Conservation (phyloP, 176 grass and related monocot genomes). For the Secale cereale region DNA sequence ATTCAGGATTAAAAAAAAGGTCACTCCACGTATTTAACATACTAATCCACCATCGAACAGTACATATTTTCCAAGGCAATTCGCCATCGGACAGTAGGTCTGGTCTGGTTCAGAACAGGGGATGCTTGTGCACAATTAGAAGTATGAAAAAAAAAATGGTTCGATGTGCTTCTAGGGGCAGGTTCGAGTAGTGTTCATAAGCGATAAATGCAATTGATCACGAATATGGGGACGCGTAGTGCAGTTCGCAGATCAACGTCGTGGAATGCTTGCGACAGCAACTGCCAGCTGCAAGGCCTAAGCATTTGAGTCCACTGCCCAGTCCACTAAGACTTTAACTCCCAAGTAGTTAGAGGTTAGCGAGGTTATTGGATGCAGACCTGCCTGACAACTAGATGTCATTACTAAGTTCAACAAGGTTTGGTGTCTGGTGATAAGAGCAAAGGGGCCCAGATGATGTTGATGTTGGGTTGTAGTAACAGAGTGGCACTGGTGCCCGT, state of each 20-base stretch:
- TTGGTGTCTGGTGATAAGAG: not conserved
- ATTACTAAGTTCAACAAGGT: not conserved
- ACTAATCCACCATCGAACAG: too few species aligned
- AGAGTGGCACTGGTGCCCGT: not conserved
- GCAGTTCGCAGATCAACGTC: not conserved
- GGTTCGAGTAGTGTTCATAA: not conserved
- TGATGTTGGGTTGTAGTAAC: not conserved
- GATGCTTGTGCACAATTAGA: not conserved
- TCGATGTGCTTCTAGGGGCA: not conserved
- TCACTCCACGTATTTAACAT: too few species aligned
- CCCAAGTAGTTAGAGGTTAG: not conserved
- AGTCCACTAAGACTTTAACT: not conserved
- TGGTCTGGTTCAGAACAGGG: too few species aligned
- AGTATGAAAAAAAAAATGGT: not conserved
- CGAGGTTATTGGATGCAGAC: not conserved
- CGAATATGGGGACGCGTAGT: not conserved
- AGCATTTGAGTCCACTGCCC: not conserved
- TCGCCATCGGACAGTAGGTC: too few species aligned
- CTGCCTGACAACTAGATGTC: not conserved
- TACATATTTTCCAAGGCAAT: too few species aligned
- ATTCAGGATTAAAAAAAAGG: too few species aligned
- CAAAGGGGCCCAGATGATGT: not conserved
- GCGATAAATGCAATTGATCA: not conserved
- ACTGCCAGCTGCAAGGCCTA: conserved; percentile 8
- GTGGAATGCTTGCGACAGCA: not conserved